Base-by-base conservation (phyloP, 768 basidiomycete species). In the Psilocybe cubensis region DNA sequence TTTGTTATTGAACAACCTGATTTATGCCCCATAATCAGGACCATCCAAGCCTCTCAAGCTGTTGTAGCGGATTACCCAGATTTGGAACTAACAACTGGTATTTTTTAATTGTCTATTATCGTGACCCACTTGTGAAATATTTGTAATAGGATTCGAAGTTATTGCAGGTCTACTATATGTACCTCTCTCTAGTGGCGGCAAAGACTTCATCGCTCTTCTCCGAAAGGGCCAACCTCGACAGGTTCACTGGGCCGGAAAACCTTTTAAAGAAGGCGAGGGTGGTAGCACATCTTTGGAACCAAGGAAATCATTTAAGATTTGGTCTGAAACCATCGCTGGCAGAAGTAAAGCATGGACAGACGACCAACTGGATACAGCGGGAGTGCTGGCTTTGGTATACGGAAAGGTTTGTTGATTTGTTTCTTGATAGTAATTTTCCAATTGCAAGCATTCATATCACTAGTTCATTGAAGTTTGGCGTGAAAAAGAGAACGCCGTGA, bases 381-480 rank as follows among this genome's bases (percentile, higher is more conserved):
- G 87, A 33, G 89, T 93, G 10, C 72, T 93, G 14, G 86, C 89
- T 5, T 71, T 93, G 21, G 88, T 93, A 5, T 93, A 92, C 64
- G 87, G 88, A 38, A 88, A 88, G 78, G 85, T 83, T n/a, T 46
- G 14, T 70, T 65, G 27, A 27, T 4, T 10, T 20, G 20, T 25
- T n/a, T 31, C 46, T 18, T 44, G 21, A 8, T 23, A 3, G n/a
- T 5, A 28, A n/a, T 20, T 31, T 33, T 25, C 21, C 27, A 38
- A 20, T 17, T n/a, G 11, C 5, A 12, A 14, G 27, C 5, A 56
- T 27, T 8, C 35, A 23, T 12, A 6, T 11, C 44, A 20, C 58
- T 18, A 88, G 83, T 92, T 92, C 76, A 92, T 92, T 60, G 88
- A 89, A 65, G 91, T 92, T 6, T 93, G 91, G 91, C 73, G 91